Percentiles rank a stretch among this genome's conserved stretches.
These are phyloP conservation scores for Vanilla planifolia DNA, from an alignment of 106 monocot species.

Conservation along the genomic window DNA sequence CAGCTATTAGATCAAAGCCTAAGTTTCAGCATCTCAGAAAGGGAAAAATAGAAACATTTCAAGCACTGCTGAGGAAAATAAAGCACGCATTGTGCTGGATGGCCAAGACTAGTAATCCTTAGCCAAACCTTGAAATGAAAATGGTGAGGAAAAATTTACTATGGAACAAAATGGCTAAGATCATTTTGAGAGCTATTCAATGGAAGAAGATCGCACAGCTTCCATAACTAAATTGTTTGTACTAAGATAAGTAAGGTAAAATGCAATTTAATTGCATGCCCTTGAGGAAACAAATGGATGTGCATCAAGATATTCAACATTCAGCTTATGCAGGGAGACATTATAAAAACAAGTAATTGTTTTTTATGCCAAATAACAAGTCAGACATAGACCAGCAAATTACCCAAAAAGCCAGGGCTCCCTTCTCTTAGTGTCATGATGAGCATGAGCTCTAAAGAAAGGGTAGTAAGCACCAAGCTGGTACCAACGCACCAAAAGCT, in stretches of 20 bases:
- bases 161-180: too few species aligned
- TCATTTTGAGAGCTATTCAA: neutral
- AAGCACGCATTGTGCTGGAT: too few species aligned
- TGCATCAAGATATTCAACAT: neutral
- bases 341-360: neutral
- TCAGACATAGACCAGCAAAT: slow-evolving; percentile 5
- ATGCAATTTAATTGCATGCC: neutral
- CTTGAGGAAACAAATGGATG: neutral
- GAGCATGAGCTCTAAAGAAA: slow-evolving; percentile 97
- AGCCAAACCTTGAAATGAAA: too few species aligned
- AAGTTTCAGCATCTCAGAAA: too few species aligned
- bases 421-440: slow-evolving; percentile 94
- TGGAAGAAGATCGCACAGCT: neutral
- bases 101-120: too few species aligned
- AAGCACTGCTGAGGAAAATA: too few species aligned
- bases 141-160: too few species aligned
- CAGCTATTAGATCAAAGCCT: neutral
- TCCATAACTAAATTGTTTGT: neutral
- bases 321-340: neutral
- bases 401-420: slow-evolving; percentile 99
- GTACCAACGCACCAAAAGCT: slow-evolving; percentile 92
- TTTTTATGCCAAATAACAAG: neutral
- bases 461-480: slow-evolving; percentile 96
- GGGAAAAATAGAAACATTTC: too few species aligned
- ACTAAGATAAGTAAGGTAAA: neutral